Conservation (phyloP, 768 basidiomycete species). For the Sporobolomyces phaffii region DNA sequence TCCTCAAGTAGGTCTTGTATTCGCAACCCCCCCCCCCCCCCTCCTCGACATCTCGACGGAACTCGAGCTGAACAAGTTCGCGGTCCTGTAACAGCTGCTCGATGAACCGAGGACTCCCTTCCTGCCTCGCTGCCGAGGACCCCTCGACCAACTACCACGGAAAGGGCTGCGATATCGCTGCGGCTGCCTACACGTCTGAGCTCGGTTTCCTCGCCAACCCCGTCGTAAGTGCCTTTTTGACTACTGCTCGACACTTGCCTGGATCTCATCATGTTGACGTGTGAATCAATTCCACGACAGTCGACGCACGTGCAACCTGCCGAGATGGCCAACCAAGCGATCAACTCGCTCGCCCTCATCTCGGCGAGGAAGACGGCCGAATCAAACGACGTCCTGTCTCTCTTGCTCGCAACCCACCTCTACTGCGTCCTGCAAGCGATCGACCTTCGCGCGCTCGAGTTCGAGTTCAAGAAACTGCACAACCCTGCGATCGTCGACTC, state of each 20-base stretch:
- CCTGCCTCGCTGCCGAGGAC: slow-evolving; percentile 46
- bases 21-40: neutral
- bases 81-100: slow-evolving; percentile 50
- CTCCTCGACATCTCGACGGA: neutral
- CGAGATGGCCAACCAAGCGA: slow-evolving; percentile 87
- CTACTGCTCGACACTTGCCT: neutral
- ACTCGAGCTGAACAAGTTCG: neutral
- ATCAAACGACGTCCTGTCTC: slow-evolving; percentile 69
- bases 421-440: slow-evolving; percentile 69
- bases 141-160: slow-evolving; percentile 68
- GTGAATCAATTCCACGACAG: too few species aligned
- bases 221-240: slow-evolving; percentile 58
- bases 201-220: slow-evolving; percentile 76
- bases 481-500: slow-evolving; percentile 54
- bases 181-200: slow-evolving; percentile 74
- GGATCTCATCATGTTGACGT: too few species aligned
- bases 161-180: slow-evolving; percentile 78
- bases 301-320: slow-evolving; percentile 65
- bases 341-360: slow-evolving; percentile 79
- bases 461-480: slow-evolving; percentile 57
- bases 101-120: slow-evolving; percentile 78
- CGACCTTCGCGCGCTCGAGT: slow-evolving; percentile 70
- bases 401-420: slow-evolving; percentile 64
- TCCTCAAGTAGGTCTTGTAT: slow-evolving; percentile 59
- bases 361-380: slow-evolving; percentile 73